Conservation (phyloP, 2,329 filamentous ascomycete species). For the Metarhizium album region DNA sequence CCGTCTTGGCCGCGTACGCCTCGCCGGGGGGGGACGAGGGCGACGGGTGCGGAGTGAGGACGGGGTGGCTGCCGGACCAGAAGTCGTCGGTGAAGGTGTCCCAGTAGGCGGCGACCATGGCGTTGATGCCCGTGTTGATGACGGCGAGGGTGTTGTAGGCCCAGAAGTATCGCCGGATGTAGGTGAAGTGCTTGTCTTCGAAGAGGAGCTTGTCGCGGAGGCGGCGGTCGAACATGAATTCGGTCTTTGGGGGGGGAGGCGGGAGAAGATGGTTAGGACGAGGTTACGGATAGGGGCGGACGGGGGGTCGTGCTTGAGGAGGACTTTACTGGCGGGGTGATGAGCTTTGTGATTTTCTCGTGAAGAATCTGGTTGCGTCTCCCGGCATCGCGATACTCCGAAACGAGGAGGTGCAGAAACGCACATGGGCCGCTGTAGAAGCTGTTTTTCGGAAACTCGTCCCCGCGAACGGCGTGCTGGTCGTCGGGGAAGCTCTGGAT, state of each 20-base stretch:
- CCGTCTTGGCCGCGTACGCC: conserved; percentile 38
- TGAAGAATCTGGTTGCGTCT: conserved; percentile 48
- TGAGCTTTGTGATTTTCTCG: conserved; percentile 44
- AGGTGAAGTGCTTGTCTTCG: conserved; percentile 50
- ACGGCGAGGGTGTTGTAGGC: conserved; percentile 50
- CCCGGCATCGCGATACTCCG: conserved; percentile 50
- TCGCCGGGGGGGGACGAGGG: conserved; percentile 31
- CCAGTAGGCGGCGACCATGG: conserved; percentile 45
- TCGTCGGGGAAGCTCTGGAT: conserved; percentile 51
- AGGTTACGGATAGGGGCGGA: neutral
- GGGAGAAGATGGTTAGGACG: no score
- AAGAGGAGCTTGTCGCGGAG: conserved; percentile 48
- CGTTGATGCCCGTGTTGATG: conserved; percentile 47
- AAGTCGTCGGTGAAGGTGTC: conserved; percentile 48
- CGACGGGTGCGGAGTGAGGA: conserved; percentile 43
- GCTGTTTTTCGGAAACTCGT: conserved; percentile 40
- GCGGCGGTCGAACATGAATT: conserved; percentile 48
- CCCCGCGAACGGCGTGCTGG: conserved; percentile 41
- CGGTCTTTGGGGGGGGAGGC: conserved; percentile 18
- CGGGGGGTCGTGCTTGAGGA: conserved; percentile 5
- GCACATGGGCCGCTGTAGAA: conserved; percentile 52
- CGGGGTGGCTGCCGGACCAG: conserved; percentile 44
- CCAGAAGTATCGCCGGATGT: conserved; percentile 52
- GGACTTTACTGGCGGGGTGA: conserved; percentile 39
- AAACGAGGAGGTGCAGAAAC: conserved; percentile 46